Base-by-base conservation (phyloP, 2,329 filamentous ascomycete species). In the Arthrobotrys pseudoclavata region DNA sequence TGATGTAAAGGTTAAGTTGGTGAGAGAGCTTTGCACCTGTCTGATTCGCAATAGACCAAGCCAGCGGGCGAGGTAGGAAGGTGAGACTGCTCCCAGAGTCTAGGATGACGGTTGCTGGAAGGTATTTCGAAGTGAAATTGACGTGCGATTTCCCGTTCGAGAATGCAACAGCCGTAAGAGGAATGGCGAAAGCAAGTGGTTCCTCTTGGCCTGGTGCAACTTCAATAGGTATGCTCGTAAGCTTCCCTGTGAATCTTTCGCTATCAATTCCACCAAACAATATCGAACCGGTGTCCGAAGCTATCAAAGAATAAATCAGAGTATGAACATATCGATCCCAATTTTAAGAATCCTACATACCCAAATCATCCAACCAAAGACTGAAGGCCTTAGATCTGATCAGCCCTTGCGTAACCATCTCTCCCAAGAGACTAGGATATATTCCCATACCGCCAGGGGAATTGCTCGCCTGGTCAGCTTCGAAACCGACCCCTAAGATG, bases 101-200 rank as follows among this genome's bases (percentile, higher is more conserved):
- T 29, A 94, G 87, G 0, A 93, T 86, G 0, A 91, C 91, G 10
- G 88, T 88, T 1, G 91, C 84, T 2, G 89, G 87, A 81, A 87
- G 84, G 80, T 86, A 82, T 20, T 83, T 80, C 15, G 84, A 85
- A 42, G 90, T 83, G 0, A 83, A 82, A 1, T 81, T 82, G 55
- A 82, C 82, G 20, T 85, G 87, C 2, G 75, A 69, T 9, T 75
- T 79, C 7, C 60, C 50, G 13, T 76, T 50, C 4, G 72, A 66
- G 29, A 76, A 70, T 4, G 61, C 50, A 22, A 76, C 72, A 1
- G 66, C 42, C 0, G 72, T 76, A 6, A 76, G 52, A 4, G 72
- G 72, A 3, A 76, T 67, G 9, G 66, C 66, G 24, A 76, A 76
- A 4, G 67, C 72, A 4, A 76, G 50, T 4, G 72, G 72, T 1